phyloP scores from a whole-genome alignment of 2,329 filamentous ascomycete species.

The Bipolaris oryzae region DNA sequence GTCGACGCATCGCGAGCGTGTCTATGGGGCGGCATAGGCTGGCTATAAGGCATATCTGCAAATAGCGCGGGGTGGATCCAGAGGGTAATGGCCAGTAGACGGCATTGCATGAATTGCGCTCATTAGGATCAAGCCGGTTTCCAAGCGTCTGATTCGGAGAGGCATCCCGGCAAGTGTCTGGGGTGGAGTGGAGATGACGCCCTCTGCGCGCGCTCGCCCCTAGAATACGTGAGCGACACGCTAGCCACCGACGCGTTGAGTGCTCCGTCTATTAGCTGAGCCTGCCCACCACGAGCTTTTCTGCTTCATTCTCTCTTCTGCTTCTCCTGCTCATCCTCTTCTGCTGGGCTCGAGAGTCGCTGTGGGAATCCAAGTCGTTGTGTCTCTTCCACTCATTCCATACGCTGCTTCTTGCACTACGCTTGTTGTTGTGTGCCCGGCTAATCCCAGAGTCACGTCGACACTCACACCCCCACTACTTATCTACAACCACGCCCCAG shows the following conservation, averaged over 20 bases:
- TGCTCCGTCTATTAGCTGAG: slow-evolving; percentile 22
- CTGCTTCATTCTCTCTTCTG: slow-evolving; percentile 7
- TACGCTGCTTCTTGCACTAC: background rate
- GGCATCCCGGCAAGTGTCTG: slow-evolving; percentile 23
- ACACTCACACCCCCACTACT: slow-evolving; percentile 13
- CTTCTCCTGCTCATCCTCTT: slow-evolving; percentile 3
- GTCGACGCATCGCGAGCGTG: slow-evolving; percentile 7
- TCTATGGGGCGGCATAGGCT: background rate
- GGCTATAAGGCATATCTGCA: slow-evolving; percentile 2
- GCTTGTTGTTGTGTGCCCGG: slow-evolving; percentile 7
- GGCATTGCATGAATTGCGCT: slow-evolving; percentile 1
- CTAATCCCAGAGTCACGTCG: slow-evolving; percentile 17
- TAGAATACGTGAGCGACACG: slow-evolving; percentile 28
- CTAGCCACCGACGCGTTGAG: slow-evolving; percentile 34
- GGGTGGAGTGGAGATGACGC: slow-evolving; percentile 20
- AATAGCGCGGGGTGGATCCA: slow-evolving; percentile 6
- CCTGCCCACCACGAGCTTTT: slow-evolving; percentile 16
- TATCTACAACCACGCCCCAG: slow-evolving; percentile 5
- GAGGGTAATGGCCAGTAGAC: slow-evolving; percentile 7
- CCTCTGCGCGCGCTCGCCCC: slow-evolving; percentile 20
- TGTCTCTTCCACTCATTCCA: background rate
- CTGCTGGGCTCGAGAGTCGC: background rate
- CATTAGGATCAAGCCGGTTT: slow-evolving; percentile 1
- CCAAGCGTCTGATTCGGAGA: slow-evolving; percentile 7
- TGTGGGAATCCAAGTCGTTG: background rate